A percentile compares a stretch with the other conserved stretches of the same genome.
Evolutionary conservation across 1,139 yeast genomes (phyloP).

Genomic region (Kurtzmaniella natalensis): DNA sequence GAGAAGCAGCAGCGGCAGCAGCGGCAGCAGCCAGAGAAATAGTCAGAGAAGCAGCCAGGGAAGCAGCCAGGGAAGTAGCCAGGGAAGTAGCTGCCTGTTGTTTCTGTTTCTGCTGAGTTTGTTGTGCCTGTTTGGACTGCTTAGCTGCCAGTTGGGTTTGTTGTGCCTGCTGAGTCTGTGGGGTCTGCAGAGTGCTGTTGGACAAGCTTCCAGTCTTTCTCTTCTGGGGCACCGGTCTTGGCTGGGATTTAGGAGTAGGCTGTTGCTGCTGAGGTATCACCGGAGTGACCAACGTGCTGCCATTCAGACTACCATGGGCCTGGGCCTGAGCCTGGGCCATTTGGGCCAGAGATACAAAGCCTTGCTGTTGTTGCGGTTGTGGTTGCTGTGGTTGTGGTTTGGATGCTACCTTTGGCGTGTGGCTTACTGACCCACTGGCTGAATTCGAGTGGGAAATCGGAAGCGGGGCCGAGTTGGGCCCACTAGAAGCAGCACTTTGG

Average conservation of each 20-base stretch:
- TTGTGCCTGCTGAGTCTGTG: too few relatives aligned
- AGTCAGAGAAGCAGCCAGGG: neutral
- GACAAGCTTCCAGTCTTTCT: too few relatives aligned
- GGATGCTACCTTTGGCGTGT: slow-evolving; percentile 26
- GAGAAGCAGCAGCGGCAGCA: too few relatives aligned
- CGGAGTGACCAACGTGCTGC: slow-evolving; percentile 13
- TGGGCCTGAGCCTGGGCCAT: neutral
- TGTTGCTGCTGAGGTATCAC: slow-evolving; percentile 17
- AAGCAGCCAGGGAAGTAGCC: neutral
- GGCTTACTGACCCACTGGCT: slow-evolving; percentile 20
- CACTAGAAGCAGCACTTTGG: slow-evolving; percentile 12
- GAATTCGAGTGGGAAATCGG: slow-evolving; percentile 16
- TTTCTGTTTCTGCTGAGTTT: too few relatives aligned
- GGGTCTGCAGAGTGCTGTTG: too few relatives aligned
- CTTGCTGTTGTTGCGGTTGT: slow-evolving; percentile 6
- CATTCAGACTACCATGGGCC: too few relatives aligned
- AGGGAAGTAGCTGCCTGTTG: too few relatives aligned
- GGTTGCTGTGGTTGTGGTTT: slow-evolving; percentile 18
- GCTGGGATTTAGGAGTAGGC: slow-evolving; percentile 19
- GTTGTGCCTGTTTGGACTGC: neutral
- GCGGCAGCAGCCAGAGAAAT: too few relatives aligned
- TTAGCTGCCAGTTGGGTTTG: too few relatives aligned
- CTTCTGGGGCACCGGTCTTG: slow-evolving; percentile 13
- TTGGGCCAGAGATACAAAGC: neutral
- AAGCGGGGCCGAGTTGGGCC: slow-evolving; percentile 25